Base-by-base conservation (phyloP, 179 eudicot species). In the Silene noctiflora region DNA sequence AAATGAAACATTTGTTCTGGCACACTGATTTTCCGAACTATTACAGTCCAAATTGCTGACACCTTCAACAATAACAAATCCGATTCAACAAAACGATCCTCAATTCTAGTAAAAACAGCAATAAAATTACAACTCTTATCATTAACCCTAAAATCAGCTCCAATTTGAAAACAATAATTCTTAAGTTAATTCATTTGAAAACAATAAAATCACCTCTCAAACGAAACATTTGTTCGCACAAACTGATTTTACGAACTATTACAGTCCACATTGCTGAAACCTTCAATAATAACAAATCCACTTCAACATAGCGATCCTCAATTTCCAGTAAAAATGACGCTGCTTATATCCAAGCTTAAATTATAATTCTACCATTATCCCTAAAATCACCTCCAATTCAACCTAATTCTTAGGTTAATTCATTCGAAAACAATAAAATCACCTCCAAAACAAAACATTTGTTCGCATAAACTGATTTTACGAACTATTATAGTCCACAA, bases 141-240 rank as follows among this genome's bases (percentile, higher is more conserved):
- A 61, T 55, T 55, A 55, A 16, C 25, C 66, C 31, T 11, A 29
- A 29, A 17, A 10, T 29, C 56, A 61, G 6, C 22, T 65, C 3
- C 21, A 65, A 17, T 7, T 65, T 46, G 1, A 31, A 29, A 3
- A 29, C 33, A 60, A 67, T 68, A 69, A 35, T 22, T 59, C 74
- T 21, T 12, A 76, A 0, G 14, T 24, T 17, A 67, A 75, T 29
- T 19, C 20, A 72, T 35, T 44, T 25, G 8, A 14, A 75, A 63
- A 46, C 11, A 13, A 11, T 44, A 66, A 63, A 63, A 7, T 44
- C 51, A 88, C 66, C 89, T 85, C 91, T 86, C 86, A n/a, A 83
- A 81, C 25, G 83, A 71, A 33, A 80, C 87, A 71, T 77, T 79
- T 59, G 74, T 65, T 55, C 71, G 69, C 3, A 12, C 29, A 64